phyloP scores from a whole-genome alignment of 1,284 basidiomycete species.

The Ceratobasidium sp. region DNA sequence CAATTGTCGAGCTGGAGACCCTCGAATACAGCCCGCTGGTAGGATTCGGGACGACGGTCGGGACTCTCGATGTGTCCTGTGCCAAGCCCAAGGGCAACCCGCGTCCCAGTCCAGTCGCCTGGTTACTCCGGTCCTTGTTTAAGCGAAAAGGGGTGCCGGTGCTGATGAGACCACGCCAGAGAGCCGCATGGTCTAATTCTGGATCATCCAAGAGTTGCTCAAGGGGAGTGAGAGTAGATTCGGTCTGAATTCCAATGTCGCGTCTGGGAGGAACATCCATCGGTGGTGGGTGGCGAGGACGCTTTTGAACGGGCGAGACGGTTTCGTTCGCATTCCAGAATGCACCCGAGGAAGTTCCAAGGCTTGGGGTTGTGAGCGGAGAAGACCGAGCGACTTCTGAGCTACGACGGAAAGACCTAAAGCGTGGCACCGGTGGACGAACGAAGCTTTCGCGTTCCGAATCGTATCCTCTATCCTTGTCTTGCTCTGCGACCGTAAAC shows the following conservation, averaged over 20 bases:
- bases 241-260: neutral
- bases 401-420: neutral
- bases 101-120: constrained; percentile 7
- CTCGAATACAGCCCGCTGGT: neutral
- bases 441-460: neutral
- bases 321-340: neutral
- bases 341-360: neutral
- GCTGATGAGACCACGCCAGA: neutral
- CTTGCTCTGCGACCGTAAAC: neutral
- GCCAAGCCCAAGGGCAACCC: neutral
- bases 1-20: too few species aligned
- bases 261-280: neutral
- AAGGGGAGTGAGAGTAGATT: neutral
- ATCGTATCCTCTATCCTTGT: constrained; percentile 14
- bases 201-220: neutral
- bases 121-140: constrained; percentile 11
- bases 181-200: neutral
- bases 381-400: neutral
- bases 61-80: neutral
- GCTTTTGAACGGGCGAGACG: neutral
- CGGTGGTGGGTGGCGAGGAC: constrained; percentile 11
- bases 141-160: neutral
- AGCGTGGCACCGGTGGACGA: neutral
- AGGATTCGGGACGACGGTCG: neutral
- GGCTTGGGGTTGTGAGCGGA: constrained; percentile 9